These are phyloP conservation scores for Fusarium odoratissimum DNA, from an alignment of 2,329 filamentous ascomycete genomes.

Conservation along the genomic window DNA sequence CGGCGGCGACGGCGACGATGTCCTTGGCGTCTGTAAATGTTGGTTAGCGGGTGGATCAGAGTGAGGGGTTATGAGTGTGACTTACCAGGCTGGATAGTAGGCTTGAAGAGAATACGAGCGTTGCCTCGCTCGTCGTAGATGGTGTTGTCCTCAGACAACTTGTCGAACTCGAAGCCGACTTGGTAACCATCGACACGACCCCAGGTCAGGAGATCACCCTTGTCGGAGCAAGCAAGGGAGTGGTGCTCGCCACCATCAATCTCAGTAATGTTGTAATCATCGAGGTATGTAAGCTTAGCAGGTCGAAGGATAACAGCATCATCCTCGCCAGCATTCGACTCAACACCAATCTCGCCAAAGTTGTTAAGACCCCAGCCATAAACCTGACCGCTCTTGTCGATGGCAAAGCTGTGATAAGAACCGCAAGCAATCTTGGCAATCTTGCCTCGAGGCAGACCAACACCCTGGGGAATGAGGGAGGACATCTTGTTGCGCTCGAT, in stretches of 20 bases:
- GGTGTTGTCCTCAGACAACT: constrained; percentile 61
- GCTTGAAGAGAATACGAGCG: constrained; percentile 71
- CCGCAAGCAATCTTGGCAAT: constrained; percentile 70
- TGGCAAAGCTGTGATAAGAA: constrained; percentile 84
- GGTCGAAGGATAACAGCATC: constrained; percentile 79
- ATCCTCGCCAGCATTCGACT: constrained; percentile 62
- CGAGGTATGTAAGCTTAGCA: constrained; percentile 72
- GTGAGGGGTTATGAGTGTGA: not conserved
- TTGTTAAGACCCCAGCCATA: constrained; percentile 90
- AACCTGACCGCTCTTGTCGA: constrained; percentile 76
- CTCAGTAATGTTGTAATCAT: constrained; percentile 70
- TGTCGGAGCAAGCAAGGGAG: constrained; percentile 70
- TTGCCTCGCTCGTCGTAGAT: constrained; percentile 71
- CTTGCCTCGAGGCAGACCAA: constrained; percentile 68
- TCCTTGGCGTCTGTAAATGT: constrained; percentile 59
- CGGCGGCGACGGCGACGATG: constrained; percentile 67
- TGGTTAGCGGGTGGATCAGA: not conserved
- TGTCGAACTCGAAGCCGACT: constrained; percentile 67
- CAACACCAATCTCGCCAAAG: constrained; percentile 81
- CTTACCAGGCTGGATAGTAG: constrained; percentile 58
- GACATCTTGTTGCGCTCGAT: constrained; percentile 72
- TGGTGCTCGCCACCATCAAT: constrained; percentile 81
- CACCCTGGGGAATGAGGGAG: constrained; percentile 68
- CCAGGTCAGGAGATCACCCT: constrained; percentile 70
- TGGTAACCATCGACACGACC: constrained; percentile 66